phyloP scores from a whole-genome alignment of 2,329 filamentous ascomycete genomes.

The Chaetomium sp. region DNA sequence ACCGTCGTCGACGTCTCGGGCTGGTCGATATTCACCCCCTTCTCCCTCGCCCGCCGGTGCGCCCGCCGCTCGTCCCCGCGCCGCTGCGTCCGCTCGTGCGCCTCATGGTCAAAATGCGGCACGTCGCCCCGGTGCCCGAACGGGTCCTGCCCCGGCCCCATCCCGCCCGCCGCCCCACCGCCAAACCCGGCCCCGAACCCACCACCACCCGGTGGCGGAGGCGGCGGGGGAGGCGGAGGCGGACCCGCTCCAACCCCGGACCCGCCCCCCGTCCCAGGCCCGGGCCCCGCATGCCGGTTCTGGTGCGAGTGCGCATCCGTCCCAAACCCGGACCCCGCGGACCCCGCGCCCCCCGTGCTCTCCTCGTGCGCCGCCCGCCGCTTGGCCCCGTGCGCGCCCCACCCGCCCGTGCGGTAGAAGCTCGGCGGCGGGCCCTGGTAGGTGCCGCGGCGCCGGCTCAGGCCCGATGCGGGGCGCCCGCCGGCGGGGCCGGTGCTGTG shows the following conservation, averaged over 20 bases:
- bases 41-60: slow-evolving; percentile 37
- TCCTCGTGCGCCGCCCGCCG: slow-evolving; percentile 55
- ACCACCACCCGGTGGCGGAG: neutral
- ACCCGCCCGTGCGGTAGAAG: slow-evolving; percentile 82
- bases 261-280: neutral
- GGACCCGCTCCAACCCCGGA: neutral
- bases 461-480: slow-evolving; percentile 75
- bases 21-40: slow-evolving; percentile 42
- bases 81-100: slow-evolving; percentile 66
- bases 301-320: neutral
- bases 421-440: slow-evolving; percentile 87
- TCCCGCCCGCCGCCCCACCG: slow-evolving; percentile 50
- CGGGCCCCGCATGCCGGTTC: too few relatives aligned
- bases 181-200: slow-evolving; percentile 35
- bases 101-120: slow-evolving; percentile 75
- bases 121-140: slow-evolving; percentile 52
- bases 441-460: slow-evolving; percentile 72
- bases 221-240: neutral
- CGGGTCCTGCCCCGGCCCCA: slow-evolving; percentile 60
- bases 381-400: slow-evolving; percentile 67
- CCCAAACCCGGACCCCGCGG: slow-evolving; percentile 15
- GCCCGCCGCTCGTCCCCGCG: slow-evolving; percentile 47
- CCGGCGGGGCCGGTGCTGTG: slow-evolving; percentile 66
- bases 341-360: slow-evolving; percentile 37
- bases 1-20: slow-evolving; percentile 45